A percentile compares a stretch with the other conserved stretches of the same genome.
These are phyloP conservation scores for Fusarium praegraminearum DNA, from an alignment of 2,329 filamentous ascomycete species.

Conservation along the genomic window DNA sequence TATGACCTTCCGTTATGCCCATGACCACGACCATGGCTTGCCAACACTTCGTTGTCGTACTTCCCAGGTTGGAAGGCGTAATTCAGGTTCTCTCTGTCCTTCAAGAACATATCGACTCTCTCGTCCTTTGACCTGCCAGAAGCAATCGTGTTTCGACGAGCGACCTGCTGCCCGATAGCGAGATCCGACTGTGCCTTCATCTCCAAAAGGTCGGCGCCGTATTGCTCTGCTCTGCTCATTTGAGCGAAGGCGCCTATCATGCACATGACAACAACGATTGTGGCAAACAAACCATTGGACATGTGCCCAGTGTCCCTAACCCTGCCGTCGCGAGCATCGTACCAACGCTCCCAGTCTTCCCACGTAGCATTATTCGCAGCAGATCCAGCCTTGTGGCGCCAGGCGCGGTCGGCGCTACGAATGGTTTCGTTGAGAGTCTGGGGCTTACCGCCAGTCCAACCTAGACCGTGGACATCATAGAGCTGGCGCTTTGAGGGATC, in stretches of 20 bases:
- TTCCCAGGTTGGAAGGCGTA: constrained; percentile 51
- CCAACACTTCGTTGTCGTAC: constrained; percentile 44
- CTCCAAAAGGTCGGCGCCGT: constrained; percentile 72
- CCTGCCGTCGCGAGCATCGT: constrained; percentile 64
- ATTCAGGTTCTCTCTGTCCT: constrained; percentile 70
- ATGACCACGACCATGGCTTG: constrained; percentile 12
- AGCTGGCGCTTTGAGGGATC: constrained; percentile 81
- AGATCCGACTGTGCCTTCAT: constrained; percentile 73
- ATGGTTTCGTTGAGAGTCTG: constrained; percentile 58
- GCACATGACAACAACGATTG: constrained; percentile 75
- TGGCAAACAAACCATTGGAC: constrained; percentile 81
- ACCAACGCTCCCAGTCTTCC: constrained; percentile 96
- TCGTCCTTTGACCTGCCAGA: constrained; percentile 68
- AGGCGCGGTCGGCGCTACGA: constrained; percentile 59
- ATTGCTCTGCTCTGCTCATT: constrained; percentile 73
- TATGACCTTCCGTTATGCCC: constrained; percentile 7
- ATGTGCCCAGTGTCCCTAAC: constrained; percentile 70
- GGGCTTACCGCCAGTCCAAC: constrained; percentile 76
- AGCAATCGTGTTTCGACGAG: constrained; percentile 64
- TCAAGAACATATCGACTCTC: constrained; percentile 82
- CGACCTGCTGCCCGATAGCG: constrained; percentile 72
- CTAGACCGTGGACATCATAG: constrained; percentile 85
- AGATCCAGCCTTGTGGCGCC: constrained; percentile 62
- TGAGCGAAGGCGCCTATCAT: constrained; percentile 79
- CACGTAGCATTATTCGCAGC: constrained; percentile 85